Percentiles rank a stretch among this genome's conserved stretches.
phyloP scores from a whole-genome alignment of 495 filamentous ascomycete species.

The Penicillium crystallinum region DNA sequence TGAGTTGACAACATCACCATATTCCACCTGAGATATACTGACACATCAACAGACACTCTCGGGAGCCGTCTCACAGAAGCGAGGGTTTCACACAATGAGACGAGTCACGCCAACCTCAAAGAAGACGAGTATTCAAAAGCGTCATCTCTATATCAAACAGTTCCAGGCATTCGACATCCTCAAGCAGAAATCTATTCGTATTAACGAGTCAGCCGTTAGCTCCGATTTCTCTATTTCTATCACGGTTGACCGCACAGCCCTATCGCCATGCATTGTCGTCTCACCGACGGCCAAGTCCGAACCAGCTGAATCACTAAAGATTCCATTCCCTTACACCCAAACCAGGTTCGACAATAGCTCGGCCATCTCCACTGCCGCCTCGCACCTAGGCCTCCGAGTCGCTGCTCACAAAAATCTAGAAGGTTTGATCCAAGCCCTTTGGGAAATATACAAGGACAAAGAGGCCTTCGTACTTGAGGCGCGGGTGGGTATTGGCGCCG shows the following conservation, averaged over 20 bases:
- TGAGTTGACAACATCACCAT: conserved; percentile 12
- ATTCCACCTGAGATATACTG: conserved; percentile 1
- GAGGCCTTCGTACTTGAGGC: conserved; percentile 62
- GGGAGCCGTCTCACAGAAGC: conserved; percentile 28
- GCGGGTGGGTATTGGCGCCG: conserved; percentile 32
- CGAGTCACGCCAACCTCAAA: conserved; percentile 15
- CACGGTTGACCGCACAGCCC: conserved; percentile 57
- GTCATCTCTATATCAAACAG: conserved; percentile 55
- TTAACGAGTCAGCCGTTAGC: conserved; percentile 34
- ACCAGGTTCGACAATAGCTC: conserved; percentile 24
- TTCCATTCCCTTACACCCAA: conserved; percentile 57
- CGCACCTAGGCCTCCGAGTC: conserved; percentile 48
- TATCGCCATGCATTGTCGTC: conserved; percentile 63
- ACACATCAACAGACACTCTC: conserved; percentile 15
- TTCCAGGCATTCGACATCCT: conserved; percentile 57
- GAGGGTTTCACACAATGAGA: conserved; percentile 50
- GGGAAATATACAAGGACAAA: conserved; percentile 58
- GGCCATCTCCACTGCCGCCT: conserved; percentile 38
- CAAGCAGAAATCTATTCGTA: conserved; percentile 43
- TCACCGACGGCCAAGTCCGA: conserved; percentile 44
- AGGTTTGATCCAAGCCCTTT: conserved; percentile 48
- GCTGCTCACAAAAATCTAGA: conserved; percentile 40
- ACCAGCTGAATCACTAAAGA: conserved; percentile 40
- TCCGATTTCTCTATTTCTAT: conserved; percentile 53
- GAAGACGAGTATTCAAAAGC: conserved; percentile 33